Evolutionary conservation across 1,284 basidiomycete species (phyloP).

Genomic region (Mycena citricolor): DNA sequence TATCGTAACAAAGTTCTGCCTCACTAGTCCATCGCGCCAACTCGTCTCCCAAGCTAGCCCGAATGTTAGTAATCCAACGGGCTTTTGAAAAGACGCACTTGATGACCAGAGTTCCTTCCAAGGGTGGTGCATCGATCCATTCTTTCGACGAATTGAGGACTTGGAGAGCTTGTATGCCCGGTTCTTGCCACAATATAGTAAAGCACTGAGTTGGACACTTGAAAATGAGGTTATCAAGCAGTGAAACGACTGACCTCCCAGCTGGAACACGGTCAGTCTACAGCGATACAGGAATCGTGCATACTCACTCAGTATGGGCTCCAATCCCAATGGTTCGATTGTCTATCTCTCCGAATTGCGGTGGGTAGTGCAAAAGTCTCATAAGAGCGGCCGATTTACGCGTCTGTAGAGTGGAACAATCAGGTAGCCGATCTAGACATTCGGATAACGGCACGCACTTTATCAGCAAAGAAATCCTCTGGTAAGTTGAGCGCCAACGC

Average conservation of each 20-base stretch:
- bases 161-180: constrained; percentile 63
- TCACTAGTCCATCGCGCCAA: constrained; percentile 76
- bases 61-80: neutral
- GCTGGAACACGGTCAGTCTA: constrained; percentile 35
- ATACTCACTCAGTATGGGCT: constrained; percentile 72
- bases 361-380: constrained; percentile 76
- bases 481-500: constrained; percentile 78
- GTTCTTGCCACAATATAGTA: constrained; percentile 72
- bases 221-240: too few relatives aligned
- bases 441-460: too few relatives aligned
- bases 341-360: constrained; percentile 62
- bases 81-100: constrained; percentile 51
- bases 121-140: constrained; percentile 67
- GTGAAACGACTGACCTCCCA: constrained; percentile 48
- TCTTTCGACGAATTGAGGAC: constrained; percentile 62
- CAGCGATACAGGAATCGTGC: neutral
- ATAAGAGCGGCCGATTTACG: constrained; percentile 69
- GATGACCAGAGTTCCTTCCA: constrained; percentile 64
- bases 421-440: too few relatives aligned
- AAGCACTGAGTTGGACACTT: constrained; percentile 71
- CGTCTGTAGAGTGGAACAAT: constrained; percentile 45
- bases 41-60: constrained; percentile 67
- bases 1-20: constrained; percentile 23
- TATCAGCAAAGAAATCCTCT: constrained; percentile 78
- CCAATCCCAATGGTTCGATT: constrained; percentile 78